Evolutionary conservation across 805 yeast genomes (phyloP).

Genomic region (Yarrowia sp.): DNA sequence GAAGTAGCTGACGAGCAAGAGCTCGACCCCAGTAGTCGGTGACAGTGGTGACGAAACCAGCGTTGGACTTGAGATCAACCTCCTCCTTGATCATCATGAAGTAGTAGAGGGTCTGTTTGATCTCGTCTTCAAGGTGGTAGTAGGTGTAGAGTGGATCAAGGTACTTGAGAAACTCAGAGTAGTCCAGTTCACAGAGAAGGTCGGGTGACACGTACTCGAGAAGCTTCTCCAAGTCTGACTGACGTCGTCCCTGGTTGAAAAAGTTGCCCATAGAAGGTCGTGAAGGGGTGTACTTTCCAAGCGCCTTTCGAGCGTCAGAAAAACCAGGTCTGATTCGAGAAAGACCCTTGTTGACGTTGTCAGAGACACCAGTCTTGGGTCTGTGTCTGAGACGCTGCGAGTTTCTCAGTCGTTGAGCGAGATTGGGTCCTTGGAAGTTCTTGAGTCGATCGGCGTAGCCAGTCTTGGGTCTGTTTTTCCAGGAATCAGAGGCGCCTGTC

Average conservation of each 20-base stretch:
- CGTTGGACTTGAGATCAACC: slow-evolving; percentile 53
- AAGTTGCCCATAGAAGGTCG: not conserved
- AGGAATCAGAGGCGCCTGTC: not conserved
- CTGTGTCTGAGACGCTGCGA: not conserved
- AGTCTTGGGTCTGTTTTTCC: slow-evolving; percentile 5
- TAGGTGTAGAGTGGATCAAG: slow-evolving; percentile 19
- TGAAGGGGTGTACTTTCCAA: not conserved
- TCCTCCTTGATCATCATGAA: slow-evolving; percentile 25
- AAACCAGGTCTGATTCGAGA: not conserved
- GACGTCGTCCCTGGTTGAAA: slow-evolving; percentile 3
- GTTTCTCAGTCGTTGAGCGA: not conserved
- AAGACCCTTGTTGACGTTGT: slow-evolving; percentile 1
- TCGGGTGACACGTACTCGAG: slow-evolving; percentile 16
- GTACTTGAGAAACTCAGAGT: slow-evolving; percentile 8
- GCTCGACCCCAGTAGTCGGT: slow-evolving; percentile 85
- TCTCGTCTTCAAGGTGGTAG: slow-evolving; percentile 44
- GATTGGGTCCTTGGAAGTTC: not conserved
- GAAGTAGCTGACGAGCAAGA: slow-evolving; percentile 68
- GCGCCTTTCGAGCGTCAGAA: slow-evolving; percentile 19
- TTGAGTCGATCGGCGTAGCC: slow-evolving; percentile 10
- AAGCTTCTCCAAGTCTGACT: slow-evolving; percentile 19
- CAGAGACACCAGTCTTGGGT: slow-evolving; percentile 9
- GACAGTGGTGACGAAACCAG: slow-evolving; percentile 71
- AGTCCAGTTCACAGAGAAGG: slow-evolving; percentile 43
- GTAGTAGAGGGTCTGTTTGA: slow-evolving; percentile 53